These are phyloP conservation scores for Pichia sp. DNA, from an alignment of 1,139 yeast genomes.

Conservation along the genomic window DNA sequence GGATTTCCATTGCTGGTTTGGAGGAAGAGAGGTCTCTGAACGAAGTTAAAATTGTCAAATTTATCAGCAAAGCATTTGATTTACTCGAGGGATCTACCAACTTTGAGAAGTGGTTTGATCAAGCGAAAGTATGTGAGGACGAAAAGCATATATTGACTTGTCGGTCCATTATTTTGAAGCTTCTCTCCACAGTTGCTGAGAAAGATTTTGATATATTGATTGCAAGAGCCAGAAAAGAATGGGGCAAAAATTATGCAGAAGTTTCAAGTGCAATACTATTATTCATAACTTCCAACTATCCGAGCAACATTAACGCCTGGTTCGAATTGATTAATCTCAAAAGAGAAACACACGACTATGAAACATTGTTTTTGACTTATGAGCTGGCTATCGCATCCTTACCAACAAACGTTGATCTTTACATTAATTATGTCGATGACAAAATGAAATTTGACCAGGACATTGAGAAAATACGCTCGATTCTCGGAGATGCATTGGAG, in stretches of 20 bases:
- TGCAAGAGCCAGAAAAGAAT: constrained; percentile 25
- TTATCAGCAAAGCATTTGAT: constrained; percentile 53
- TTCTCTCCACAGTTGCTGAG: constrained; percentile 18
- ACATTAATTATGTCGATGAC: constrained; percentile 72
- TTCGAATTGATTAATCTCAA: constrained; percentile 45
- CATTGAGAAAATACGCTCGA: constrained; percentile 47
- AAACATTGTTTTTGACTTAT: constrained; percentile 43
- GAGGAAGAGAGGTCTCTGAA: constrained; percentile 55
- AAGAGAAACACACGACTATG: constrained; percentile 28
- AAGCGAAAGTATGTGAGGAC: constrained; percentile 39
- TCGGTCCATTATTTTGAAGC: constrained; percentile 37
- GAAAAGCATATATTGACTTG: constrained; percentile 40
- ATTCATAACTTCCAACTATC: constrained; percentile 43
- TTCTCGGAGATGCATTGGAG: constrained; percentile 48
- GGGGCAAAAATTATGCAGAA: constrained; percentile 33
- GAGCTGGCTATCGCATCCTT: constrained; percentile 47
- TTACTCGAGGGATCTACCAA: constrained; percentile 31
- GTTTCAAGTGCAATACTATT: constrained; percentile 48
- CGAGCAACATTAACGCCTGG: constrained; percentile 57
- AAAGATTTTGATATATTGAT: constrained; percentile 10
- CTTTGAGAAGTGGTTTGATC: constrained; percentile 42
- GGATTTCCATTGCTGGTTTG: constrained; percentile 68
- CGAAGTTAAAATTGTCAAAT: constrained; percentile 41
- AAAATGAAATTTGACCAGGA: constrained; percentile 49
- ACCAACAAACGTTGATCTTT: constrained; percentile 48